Evolutionary conservation across 257 asterid species (phyloP).

Genomic region (Asclepias syriaca): DNA sequence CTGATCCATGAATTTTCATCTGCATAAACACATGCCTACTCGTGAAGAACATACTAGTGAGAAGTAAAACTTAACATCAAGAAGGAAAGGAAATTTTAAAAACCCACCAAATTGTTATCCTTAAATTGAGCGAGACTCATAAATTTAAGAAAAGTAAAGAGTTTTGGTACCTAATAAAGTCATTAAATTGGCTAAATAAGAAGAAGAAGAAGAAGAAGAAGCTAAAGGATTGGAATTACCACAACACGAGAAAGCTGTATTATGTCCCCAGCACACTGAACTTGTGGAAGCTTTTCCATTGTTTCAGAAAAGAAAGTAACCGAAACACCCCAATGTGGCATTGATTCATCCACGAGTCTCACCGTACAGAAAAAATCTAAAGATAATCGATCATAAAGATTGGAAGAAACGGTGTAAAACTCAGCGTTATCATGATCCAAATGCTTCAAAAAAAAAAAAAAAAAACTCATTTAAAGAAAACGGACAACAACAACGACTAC

Average conservation of each 20-base stretch:
- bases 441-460: neutral
- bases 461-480: neutral
- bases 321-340: slow-evolving; percentile 37
- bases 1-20: slow-evolving; percentile 51
- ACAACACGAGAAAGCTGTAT: slow-evolving; percentile 49
- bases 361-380: slow-evolving; percentile 53
- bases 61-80: neutral
- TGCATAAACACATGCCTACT: slow-evolving; percentile 18
- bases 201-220: neutral
- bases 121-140: neutral
- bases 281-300: slow-evolving; percentile 59
- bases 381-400: slow-evolving; percentile 5
- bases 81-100: neutral
- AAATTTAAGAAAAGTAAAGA: neutral
- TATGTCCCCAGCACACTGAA: slow-evolving; percentile 56
- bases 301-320: slow-evolving; percentile 47
- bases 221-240: slow-evolving; percentile 30
- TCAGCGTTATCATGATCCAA: neutral
- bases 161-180: neutral
- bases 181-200: neutral
- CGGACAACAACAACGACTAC: slow-evolving; percentile 16
- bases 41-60: neutral
- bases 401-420: neutral
- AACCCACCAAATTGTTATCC: neutral
- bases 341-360: slow-evolving; percentile 58